These are phyloP conservation scores for Durotheca rogersii DNA, from an alignment of 495 filamentous ascomycete genomes.

Conservation along the genomic window DNA sequence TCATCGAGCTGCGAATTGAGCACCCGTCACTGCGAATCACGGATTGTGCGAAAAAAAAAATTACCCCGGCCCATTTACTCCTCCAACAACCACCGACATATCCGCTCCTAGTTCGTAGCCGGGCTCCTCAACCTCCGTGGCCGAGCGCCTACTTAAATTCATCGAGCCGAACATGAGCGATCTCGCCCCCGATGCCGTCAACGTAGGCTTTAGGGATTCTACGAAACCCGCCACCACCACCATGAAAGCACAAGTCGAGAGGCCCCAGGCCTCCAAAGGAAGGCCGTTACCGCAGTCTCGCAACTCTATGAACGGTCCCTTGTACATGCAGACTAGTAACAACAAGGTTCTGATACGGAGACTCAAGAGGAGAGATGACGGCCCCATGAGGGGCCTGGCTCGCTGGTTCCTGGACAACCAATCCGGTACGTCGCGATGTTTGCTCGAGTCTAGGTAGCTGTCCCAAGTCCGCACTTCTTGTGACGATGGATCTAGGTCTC, in stretches of 20 bases:
- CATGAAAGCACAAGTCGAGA: constrained; percentile 26
- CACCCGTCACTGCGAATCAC: constrained; percentile 1
- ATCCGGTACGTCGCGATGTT: constrained; percentile 46
- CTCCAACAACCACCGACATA: constrained; percentile 18
- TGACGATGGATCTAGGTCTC: constrained; percentile 7
- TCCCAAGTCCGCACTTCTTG: not conserved
- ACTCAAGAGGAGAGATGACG: constrained; percentile 49
- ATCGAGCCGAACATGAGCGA: constrained; percentile 26
- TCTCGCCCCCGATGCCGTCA: constrained; percentile 9
- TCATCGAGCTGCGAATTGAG: constrained; percentile 5
- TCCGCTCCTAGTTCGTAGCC: constrained; percentile 4
- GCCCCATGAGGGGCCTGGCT: constrained; percentile 41
- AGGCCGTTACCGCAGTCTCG: constrained; percentile 36
- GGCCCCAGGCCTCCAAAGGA: constrained; percentile 24
- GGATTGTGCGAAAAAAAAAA: constrained; percentile 5
- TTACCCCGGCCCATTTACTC: constrained; percentile 4
- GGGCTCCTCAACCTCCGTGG: not conserved
- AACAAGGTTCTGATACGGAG: constrained; percentile 49
- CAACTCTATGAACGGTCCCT: constrained; percentile 49
- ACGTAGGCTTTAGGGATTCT: constrained; percentile 13
- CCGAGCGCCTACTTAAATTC: constrained; percentile 2
- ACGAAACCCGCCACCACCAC: constrained; percentile 7
- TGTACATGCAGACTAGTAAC: constrained; percentile 48
- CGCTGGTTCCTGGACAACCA: constrained; percentile 57
- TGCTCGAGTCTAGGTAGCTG: not conserved